A percentile compares a stretch with the other conserved stretches of the same genome.
phyloP scores from a whole-genome alignment of 192 early-diverging fungal species.

The Rhizophagus clarus region DNA sequence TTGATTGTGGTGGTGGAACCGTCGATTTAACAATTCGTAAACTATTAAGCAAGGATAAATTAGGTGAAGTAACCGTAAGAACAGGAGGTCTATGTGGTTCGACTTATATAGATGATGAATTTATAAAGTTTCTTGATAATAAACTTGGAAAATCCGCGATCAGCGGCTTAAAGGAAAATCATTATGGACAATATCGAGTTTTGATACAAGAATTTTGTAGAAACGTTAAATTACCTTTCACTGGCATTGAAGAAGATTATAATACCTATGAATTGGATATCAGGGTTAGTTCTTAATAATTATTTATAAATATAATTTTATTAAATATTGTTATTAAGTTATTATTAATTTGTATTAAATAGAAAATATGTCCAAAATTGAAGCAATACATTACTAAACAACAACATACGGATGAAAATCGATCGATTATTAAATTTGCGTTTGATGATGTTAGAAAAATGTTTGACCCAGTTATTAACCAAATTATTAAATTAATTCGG shows the following conservation, averaged over 20 bases:
- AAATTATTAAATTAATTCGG: conserved; percentile 46
- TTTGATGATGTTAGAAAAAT: conserved; percentile 37
- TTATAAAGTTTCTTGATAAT: conserved; percentile 1
- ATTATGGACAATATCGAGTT: conserved; percentile 11
- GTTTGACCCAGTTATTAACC: conserved; percentile 46
- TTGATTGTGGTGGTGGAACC: conserved; percentile 33
- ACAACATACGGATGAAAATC: too few relatives aligned
- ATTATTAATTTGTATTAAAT: too few relatives aligned
- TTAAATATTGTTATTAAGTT: too few relatives aligned
- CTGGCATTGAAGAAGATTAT: background rate
- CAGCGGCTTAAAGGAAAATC: background rate
- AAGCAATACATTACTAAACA: background rate
- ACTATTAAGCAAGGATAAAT: background rate
- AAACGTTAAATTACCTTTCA: background rate
- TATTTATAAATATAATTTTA: too few relatives aligned
- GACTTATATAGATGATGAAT: conserved; percentile 18
- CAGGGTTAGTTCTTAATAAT: too few relatives aligned
- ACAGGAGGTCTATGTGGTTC: conserved; percentile 6
- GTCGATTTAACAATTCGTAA: conserved; percentile 36
- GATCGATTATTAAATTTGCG: background rate
- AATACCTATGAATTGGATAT: conserved; percentile 1
- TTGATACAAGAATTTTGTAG: conserved; percentile 9
- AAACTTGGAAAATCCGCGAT: background rate
- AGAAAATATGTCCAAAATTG: background rate
- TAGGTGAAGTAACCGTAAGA: background rate